Percentiles rank a stretch among this genome's conserved stretches.
Evolutionary conservation across 345 rosid genomes (phyloP).

Genomic region (Murraya paniculata): DNA sequence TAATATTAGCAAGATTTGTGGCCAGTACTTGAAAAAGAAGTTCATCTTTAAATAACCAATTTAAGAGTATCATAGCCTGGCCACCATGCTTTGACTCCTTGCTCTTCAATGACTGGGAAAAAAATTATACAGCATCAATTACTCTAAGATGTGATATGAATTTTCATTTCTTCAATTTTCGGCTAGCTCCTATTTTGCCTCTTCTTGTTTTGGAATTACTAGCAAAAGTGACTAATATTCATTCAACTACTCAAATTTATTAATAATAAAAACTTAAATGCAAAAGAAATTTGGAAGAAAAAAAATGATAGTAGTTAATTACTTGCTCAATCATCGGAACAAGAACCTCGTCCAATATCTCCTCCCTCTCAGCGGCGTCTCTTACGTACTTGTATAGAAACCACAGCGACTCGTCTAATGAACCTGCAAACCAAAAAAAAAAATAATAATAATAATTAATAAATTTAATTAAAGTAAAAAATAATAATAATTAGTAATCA

Average conservation of each 20-base stretch:
- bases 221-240: background rate
- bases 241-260: background rate
- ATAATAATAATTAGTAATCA: background rate
- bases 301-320: conserved; percentile 2
- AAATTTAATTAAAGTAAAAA: background rate
- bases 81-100: conserved; percentile 47
- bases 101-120: conserved; percentile 52
- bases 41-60: conserved; percentile 76
- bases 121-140: background rate
- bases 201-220: background rate
- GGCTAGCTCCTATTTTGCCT: background rate
- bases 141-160: background rate
- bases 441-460: background rate
- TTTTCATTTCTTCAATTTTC: background rate
- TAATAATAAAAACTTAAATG: background rate
- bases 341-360: conserved; percentile 52
- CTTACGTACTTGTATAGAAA: conserved; percentile 50
- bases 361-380: conserved; percentile 51
- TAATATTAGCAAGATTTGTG: conserved; percentile 38
- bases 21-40: conserved; percentile 52
- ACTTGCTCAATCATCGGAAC: conserved; percentile 76
- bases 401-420: conserved; percentile 71
- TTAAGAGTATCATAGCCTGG: conserved; percentile 54
- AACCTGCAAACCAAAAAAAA: conserved; percentile 52
- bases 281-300: background rate